Conservation (phyloP, 2,329 filamentous ascomycete species). For the Shiraia bambusicola region DNA sequence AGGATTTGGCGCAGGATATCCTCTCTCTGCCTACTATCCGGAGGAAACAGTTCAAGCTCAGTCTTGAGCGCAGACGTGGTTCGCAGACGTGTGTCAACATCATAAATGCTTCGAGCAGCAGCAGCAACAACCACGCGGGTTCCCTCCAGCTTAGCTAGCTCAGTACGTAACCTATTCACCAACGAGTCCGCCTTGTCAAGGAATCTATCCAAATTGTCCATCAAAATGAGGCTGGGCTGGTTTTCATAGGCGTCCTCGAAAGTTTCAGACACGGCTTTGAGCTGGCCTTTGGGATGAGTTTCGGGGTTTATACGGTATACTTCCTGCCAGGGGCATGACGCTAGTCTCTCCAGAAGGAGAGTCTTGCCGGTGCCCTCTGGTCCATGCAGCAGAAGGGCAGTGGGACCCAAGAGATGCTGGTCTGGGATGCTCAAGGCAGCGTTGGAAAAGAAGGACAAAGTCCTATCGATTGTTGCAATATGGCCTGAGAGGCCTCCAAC, state of each 20-base stretch:
- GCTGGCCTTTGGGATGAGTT: constrained; percentile 46
- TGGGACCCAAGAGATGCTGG: constrained; percentile 36
- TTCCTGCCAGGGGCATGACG: constrained; percentile 66
- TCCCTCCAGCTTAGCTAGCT: constrained; percentile 55
- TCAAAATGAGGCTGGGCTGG: constrained; percentile 75
- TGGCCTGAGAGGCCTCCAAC: constrained; percentile 70
- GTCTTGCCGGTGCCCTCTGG: constrained; percentile 84
- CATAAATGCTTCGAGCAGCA: constrained; percentile 70
- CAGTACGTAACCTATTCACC: constrained; percentile 22
- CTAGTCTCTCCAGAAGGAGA: constrained; percentile 68
- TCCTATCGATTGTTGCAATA: constrained; percentile 65
- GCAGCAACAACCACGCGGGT: constrained; percentile 71
- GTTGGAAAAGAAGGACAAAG: constrained; percentile 51
- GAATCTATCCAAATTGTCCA: constrained; percentile 75
- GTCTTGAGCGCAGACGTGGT: constrained; percentile 64
- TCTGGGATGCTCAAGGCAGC: constrained; percentile 17
- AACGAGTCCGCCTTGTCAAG: constrained; percentile 36
- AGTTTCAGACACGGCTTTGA: constrained; percentile 61
- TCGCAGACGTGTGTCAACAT: constrained; percentile 70
- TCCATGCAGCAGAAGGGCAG: constrained; percentile 74
- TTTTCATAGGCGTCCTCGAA: constrained; percentile 69
- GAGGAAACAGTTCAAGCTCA: constrained; percentile 75
- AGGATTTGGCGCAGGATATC: constrained; percentile 65
- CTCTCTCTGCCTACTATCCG: constrained; percentile 68
- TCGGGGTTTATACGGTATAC: constrained; percentile 62